Conservation (phyloP, 1,284 basidiomycete genomes). For the Fereydounia khargensis region DNA sequence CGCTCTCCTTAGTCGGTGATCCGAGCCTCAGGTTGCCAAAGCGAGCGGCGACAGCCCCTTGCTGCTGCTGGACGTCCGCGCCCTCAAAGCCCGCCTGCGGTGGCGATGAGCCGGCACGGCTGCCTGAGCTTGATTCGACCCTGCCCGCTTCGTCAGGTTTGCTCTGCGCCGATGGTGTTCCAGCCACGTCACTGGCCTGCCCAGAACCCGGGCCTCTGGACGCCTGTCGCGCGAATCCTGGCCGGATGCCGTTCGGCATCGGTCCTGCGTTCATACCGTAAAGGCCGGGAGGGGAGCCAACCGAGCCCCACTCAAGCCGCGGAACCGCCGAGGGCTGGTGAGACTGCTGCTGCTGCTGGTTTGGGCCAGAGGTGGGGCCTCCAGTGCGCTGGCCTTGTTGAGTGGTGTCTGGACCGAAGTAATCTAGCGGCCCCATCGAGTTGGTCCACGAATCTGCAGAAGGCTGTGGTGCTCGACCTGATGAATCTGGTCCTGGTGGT, state of each 20-base stretch:
- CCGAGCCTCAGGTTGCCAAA: constrained; percentile 35
- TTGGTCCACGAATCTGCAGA: constrained; percentile 37
- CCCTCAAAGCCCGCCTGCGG: constrained; percentile 16
- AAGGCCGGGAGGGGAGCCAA: constrained; percentile 38
- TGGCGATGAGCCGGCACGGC: constrained; percentile 7
- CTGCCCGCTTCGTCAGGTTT: constrained; percentile 26
- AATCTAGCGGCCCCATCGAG: constrained; percentile 44
- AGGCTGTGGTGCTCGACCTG: too few species aligned
- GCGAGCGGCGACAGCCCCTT: constrained; percentile 10
- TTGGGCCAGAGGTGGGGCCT: too few species aligned
- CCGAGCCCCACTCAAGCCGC: constrained; percentile 36
- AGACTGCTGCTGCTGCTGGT: constrained; percentile 7
- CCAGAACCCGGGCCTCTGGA: constrained; percentile 13
- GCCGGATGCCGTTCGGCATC: constrained; percentile 1
- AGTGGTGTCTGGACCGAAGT: constrained; percentile 25
- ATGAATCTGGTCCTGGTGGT: constrained; percentile 8
- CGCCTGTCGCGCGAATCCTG: constrained; percentile 17
- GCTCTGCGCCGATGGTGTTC: not conserved
- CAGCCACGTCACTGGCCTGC: constrained; percentile 3
- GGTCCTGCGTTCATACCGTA: constrained; percentile 1
- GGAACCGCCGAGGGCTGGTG: too few species aligned
- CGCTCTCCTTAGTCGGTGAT: constrained; percentile 22
- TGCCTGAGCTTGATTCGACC: constrained; percentile 9
- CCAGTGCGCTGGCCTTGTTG: too few species aligned
- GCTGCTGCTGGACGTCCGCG: constrained; percentile 4